These are phyloP conservation scores for Neolentinus lepideus DNA, from an alignment of 1,284 basidiomycete genomes.

Conservation along the genomic window DNA sequence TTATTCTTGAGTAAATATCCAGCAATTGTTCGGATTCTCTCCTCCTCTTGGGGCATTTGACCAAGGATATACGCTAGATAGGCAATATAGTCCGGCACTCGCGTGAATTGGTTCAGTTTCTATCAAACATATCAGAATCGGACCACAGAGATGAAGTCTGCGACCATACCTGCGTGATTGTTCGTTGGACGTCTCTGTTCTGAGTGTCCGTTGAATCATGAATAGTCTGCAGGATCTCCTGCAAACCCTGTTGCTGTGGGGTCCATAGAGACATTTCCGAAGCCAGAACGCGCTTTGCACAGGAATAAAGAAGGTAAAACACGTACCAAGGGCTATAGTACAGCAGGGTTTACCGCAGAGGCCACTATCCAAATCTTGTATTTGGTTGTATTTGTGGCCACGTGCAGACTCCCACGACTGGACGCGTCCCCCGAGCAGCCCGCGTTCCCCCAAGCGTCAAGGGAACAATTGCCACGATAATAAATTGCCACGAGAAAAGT, in stretches of 20 bases:
- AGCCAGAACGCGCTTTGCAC: slow-evolving; percentile 16
- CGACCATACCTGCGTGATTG: slow-evolving; percentile 65
- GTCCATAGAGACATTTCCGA: slow-evolving; percentile 56
- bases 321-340: slow-evolving; percentile 12
- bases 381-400: neutral
- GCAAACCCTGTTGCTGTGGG: slow-evolving; percentile 70
- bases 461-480: neutral
- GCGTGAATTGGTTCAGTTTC: slow-evolving; percentile 88
- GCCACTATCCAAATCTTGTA: neutral
- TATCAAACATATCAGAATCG: slow-evolving; percentile 27
- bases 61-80: slow-evolving; percentile 95
- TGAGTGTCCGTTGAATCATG: slow-evolving; percentile 74
- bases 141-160: slow-evolving; percentile 11
- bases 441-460: neutral
- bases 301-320: slow-evolving; percentile 12
- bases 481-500: neutral
- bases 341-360: neutral
- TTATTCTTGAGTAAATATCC: slow-evolving; percentile 98
- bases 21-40: slow-evolving; percentile 90
- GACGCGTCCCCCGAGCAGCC: neutral
- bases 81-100: slow-evolving; percentile 89
- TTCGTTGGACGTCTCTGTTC: slow-evolving; percentile 57
- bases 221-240: slow-evolving; percentile 82
- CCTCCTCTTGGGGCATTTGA: slow-evolving; percentile 75
- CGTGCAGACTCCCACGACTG: neutral